Conservation (phyloP, 345 rosid genomes). For the Cardiospermum halicacabum region DNA sequence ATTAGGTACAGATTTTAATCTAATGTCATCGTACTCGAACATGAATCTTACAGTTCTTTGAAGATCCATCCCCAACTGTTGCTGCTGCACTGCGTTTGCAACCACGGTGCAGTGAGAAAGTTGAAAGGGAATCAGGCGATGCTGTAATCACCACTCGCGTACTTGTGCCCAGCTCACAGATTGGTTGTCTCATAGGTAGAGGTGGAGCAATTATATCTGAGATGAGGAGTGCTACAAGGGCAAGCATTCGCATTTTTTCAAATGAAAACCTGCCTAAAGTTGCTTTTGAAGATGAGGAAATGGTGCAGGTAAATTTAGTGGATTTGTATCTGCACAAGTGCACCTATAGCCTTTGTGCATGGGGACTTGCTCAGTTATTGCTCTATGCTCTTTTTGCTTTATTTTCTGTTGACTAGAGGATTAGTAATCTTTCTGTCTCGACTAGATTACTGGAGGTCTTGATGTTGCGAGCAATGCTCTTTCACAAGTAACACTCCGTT, state of each 20-base stretch:
- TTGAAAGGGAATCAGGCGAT: conserved; percentile 55
- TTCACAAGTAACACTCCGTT: conserved; percentile 45
- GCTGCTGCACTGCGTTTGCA: conserved; percentile 63
- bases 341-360: not conserved
- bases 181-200: conserved; percentile 72
- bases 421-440: conserved; percentile 9
- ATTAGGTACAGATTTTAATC: conserved; percentile 6
- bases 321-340: not conserved
- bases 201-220: conserved; percentile 65
- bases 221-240: conserved; percentile 57
- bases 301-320: conserved; percentile 46
- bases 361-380: not conserved
- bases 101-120: conserved; percentile 61
- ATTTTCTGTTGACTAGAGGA: conserved; percentile 8
- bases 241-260: conserved; percentile 48
- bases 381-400: conserved; percentile 1
- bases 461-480: conserved; percentile 67
- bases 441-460: conserved; percentile 60
- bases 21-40: not conserved
- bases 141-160: conserved; percentile 51
- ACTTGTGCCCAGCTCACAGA: conserved; percentile 60
- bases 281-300: conserved; percentile 54
- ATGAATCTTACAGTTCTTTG: conserved; percentile 38
- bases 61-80: conserved; percentile 59
- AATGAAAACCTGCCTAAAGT: conserved; percentile 43